Evolutionary conservation across 2,329 filamentous ascomycete genomes (phyloP), one percentile per base, ranked within the genome.

Genomic region (Epichloe hybrida): DNA sequence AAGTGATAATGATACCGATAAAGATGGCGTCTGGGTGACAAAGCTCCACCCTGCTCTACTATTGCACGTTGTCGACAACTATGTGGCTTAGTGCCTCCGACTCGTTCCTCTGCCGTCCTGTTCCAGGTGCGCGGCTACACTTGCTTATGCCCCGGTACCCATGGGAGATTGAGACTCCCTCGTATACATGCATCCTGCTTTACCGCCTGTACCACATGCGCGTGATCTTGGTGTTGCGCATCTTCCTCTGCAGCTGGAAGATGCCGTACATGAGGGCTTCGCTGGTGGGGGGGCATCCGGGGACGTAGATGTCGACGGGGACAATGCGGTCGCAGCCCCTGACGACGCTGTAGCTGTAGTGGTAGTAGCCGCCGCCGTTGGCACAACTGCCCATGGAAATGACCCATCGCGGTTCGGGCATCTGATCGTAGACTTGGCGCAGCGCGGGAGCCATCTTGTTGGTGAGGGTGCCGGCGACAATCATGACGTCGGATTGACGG

Each of bases 361-460:
- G 86, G 67, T 91, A 90, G 72, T 91, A 91, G 50, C 86, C 86
- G 54, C 86, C 86, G 48, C 86, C 86, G 67, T 90, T 90, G 54
- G 86, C 86, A 66, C 86, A 91, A 62, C 81, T 86, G 12, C 86
- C 86, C 86, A 91, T 91, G 59, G 81, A 86, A 61, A 80, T 68
- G 59, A 91, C 88, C 88, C 88, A 95, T 63, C 85, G 78, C 17
- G 88, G 88, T 35, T 95, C 88, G 34, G 88, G 88, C 88, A 95
- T 95, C 74, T 95, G 89, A 68, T 95, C 89, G 72, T 95, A 95
- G 55, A 94, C 84, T 71, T 93, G 87, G 67, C 89, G 78, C 63
- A 95, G 73, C 36, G 89, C 89, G 2, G 89, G 88, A 1, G 88
- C 88, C 89, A 95, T 95, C 75, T 95, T 95, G 76, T 95, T 95